These are phyloP conservation scores for Heliamphora pulchella DNA, from an alignment of 179 eudicot genomes.

Conservation along the genomic window DNA sequence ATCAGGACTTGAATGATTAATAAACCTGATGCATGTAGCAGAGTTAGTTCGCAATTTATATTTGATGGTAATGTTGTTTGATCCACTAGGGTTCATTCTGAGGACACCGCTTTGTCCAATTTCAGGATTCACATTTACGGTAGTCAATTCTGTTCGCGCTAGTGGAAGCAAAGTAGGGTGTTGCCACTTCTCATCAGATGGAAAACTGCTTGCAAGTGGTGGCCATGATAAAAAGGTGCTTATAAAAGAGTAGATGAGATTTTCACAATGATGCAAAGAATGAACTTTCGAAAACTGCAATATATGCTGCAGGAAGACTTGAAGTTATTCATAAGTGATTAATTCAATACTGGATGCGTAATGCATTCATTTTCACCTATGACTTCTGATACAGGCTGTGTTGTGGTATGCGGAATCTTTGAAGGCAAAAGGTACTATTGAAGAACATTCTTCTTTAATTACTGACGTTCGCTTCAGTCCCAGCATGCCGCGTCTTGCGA, in stretches of 20 bases:
- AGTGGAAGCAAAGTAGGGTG: constrained; percentile 79
- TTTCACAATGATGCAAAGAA: background rate
- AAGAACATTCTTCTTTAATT: constrained; percentile 75
- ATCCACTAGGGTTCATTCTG: background rate
- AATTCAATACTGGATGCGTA: background rate
- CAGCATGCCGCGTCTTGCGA: constrained; percentile 80
- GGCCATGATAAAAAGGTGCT: constrained; percentile 94
- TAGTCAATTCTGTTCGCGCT: constrained; percentile 69
- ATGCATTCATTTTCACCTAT: constrained; percentile 7
- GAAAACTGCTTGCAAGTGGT: constrained; percentile 93
- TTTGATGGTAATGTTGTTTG: background rate
- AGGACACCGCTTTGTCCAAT: constrained; percentile 13
- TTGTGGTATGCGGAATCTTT: constrained; percentile 78
- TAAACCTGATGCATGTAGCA: background rate
- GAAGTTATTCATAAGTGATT: background rate
- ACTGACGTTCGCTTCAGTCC: constrained; percentile 98
- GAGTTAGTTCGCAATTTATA: background rate
- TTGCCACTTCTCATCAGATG: constrained; percentile 94
- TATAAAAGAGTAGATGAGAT: background rate
- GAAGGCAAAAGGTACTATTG: constrained; percentile 69
- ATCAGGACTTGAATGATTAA: background rate
- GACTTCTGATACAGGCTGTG: constrained; percentile 55
- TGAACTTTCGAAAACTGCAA: background rate
- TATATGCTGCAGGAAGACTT: constrained; percentile 2
- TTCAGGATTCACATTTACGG: constrained; percentile 76